Base-by-base conservation (phyloP, 371 early-diverging fungal genomes). In the Capniomyces stellatus region DNA sequence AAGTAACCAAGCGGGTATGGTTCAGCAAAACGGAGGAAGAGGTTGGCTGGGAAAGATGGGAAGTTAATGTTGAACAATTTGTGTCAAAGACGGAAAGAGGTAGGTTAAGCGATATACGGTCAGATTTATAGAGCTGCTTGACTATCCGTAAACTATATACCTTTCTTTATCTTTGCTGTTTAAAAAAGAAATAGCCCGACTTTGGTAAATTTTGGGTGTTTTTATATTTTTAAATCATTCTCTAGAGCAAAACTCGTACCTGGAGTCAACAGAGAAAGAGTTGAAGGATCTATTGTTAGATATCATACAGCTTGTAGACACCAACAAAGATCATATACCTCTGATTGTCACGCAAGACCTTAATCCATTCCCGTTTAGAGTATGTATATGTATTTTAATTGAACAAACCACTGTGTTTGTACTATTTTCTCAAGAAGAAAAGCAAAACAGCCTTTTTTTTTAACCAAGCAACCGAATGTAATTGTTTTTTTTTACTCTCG, bases 31-130 rank as follows among this genome's bases (percentile, higher is more conserved):
- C 85, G 8, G 82, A 88, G 46, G 86, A 88, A 43, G 78, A 81
- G 31, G 79, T 85, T 2, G 82, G 87, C 59, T 92, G 92, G 92
- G 92, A 91, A 67, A 81, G 82, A 58, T 90, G 91, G 91, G 69
- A 69, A 0, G 69, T 90, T 22, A 73, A 75, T 13, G 60, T 90
- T n/a, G 64, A 72, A 24, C 58, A 79, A 25, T 63, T 72, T 43
- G 68, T 74, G 31, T 72, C 82, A 24, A 61, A 59, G 28, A 71
- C 77, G 10, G 88, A 87, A 43, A 71, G 76, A 66, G 81, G 83
- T 77, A 75, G n/a, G n/a, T n/a, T n/a, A n/a, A n/a, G n/a, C n/a
- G n/a, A n/a, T n/a, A n/a, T n/a, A n/a, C n/a, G n/a, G n/a, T n/a
- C n/a, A n/a, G n/a, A n/a, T n/a, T n/a, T n/a, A n/a, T n/a, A n/a